phyloP scores from a whole-genome alignment of 805 yeast species.

The Lipomyces yamanashiensis region DNA sequence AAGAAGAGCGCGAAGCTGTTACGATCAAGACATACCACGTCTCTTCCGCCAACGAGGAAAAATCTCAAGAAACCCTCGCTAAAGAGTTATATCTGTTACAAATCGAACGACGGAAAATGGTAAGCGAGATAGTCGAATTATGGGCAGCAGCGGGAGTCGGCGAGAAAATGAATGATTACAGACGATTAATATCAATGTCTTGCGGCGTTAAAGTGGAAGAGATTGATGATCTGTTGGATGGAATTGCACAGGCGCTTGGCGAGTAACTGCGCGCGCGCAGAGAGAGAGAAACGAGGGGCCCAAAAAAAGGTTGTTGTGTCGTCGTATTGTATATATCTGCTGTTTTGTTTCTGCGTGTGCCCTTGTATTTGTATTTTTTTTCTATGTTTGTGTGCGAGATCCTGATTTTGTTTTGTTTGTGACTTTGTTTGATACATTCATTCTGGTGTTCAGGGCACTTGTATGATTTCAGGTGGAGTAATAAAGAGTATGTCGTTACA shows the following conservation, averaged over 20 bases:
- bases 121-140: conserved; percentile 56
- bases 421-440: not conserved
- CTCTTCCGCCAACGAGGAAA: conserved; percentile 2
- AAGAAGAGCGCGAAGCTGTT: conserved; percentile 48
- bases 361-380: not conserved
- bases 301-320: too few relatives aligned
- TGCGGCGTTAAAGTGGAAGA: conserved; percentile 81
- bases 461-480: not conserved
- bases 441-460: not conserved
- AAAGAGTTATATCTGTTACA: conserved; percentile 50
- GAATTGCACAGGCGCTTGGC: conserved; percentile 35
- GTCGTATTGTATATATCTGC: too few relatives aligned
- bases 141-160: conserved; percentile 54
- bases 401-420: not conserved
- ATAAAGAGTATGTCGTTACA: not conserved
- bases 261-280: conserved; percentile 11
- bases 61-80: conserved; percentile 42
- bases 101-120: conserved; percentile 48
- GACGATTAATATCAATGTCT: conserved; percentile 73
- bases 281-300: not conserved
- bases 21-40: not conserved
- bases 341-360: not conserved
- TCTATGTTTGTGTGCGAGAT: not conserved
- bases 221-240: conserved; percentile 79
- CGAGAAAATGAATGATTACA: conserved; percentile 73